phyloP scores from a whole-genome alignment of 75 land plant species.

The Pinus albicaulis region DNA sequence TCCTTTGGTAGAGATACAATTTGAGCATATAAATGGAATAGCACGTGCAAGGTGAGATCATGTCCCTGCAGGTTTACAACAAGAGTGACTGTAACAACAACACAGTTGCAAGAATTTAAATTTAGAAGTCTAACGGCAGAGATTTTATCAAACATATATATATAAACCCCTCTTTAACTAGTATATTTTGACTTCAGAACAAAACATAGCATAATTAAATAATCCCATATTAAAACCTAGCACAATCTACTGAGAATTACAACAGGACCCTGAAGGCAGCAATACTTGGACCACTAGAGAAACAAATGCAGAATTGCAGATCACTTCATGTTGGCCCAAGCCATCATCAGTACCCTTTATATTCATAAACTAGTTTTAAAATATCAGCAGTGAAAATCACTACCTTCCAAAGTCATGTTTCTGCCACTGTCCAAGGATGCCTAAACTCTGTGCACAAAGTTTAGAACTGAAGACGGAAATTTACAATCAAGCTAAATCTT shows the following conservation, averaged over 20 bases:
- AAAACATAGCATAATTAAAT: background rate
- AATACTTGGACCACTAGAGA: background rate
- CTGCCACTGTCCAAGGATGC: too few relatives aligned
- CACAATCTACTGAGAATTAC: background rate
- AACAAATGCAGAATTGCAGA: slow-evolving; percentile 1
- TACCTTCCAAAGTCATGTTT: too few relatives aligned
- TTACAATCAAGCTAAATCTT: too few relatives aligned
- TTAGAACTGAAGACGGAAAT: too few relatives aligned
- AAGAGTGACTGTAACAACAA: background rate
- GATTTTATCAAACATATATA: background rate
- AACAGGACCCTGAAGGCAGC: background rate
- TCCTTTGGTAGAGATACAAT: slow-evolving; percentile 33
- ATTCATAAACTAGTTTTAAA: background rate
- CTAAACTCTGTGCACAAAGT: too few relatives aligned
- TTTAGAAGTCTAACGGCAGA: background rate
- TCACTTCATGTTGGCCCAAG: background rate
- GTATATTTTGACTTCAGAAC: background rate
- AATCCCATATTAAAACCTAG: too few relatives aligned
- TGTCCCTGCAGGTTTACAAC: slow-evolving; percentile 72
- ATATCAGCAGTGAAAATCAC: background rate
- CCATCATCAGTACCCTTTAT: background rate
- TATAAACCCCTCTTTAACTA: background rate
- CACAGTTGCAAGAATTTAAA: background rate
- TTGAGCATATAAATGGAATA: slow-evolving; percentile 64
- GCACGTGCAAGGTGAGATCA: slow-evolving; percentile 78